Evolutionary conservation across 805 yeast genomes (phyloP), one percentile per base, ranked within the genome.

Genomic region (Naumovozyma castellii): DNA sequence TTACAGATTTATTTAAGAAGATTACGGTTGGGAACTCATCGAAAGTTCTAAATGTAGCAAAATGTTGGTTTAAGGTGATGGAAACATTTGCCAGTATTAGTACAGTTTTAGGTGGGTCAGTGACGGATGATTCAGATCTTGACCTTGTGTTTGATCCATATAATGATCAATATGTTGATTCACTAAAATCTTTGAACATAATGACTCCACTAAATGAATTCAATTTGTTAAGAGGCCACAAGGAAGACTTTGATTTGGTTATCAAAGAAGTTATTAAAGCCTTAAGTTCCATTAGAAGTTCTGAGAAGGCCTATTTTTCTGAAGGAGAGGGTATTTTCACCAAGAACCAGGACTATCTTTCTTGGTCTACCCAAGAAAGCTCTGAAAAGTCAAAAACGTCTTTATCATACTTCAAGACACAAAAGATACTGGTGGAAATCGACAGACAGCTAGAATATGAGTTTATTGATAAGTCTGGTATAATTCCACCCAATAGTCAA

Each of bases 31-130:
- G 59, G 13, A 54, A 51, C 18, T 59, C 64, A 10, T 59, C 65
- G 4, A 61, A 61, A 46, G 62, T 59, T 1, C 42, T 61, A 39
- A 61, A 59, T 40, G 57, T 61, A 10, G 61, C 64, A 5, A 59
- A 59, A 42, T 59, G 63, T 32, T 61, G 65, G 65, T 61, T 61
- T 34, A 61, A 61, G 42, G 64, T 61, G 3, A 57, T 57, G 52
- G 65, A 61, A 43, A 61, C 65, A 5, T 61, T 61, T 46, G 65
- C 65, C 3, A 55, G 61, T 37, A 55, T 61, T 16, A 59, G 64
- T 42, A 59, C 65, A 5, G 61, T 51, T 15, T 44, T 55, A n/a
- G 65, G 65, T 20, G 65, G 65, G 12, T 56, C 65, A 2, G 42
- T 61, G 5, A 39, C 50, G 1, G 57, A 57, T 12, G 62, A 57